Percentiles rank a stretch among this genome's conserved stretches.
These are phyloP conservation scores for Dryadomyces quercus-mongolicae DNA, from an alignment of 2,329 filamentous ascomycete genomes.

Conservation along the genomic window DNA sequence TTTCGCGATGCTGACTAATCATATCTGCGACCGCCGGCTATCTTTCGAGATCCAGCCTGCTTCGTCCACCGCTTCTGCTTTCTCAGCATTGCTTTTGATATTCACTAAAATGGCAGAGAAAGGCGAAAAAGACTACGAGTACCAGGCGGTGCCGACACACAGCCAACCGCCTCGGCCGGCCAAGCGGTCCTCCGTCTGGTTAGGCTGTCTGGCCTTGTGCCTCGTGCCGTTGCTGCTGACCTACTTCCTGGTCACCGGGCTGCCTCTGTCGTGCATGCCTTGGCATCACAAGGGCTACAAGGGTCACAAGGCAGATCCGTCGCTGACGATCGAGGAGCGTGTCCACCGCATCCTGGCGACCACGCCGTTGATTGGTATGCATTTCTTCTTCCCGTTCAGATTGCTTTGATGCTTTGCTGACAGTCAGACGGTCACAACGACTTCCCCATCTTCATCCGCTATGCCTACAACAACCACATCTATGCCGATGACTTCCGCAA, in stretches of 20 bases:
- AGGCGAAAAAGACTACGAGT: neutral
- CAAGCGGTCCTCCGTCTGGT: neutral
- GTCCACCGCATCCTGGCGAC: slow-evolving; percentile 12
- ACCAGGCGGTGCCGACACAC: neutral
- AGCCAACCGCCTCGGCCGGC: neutral
- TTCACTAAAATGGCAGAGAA: no score
- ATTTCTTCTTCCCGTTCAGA: neutral
- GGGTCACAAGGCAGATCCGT: no score
- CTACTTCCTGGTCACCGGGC: neutral
- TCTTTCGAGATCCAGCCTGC: no score
- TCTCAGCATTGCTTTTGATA: no score
- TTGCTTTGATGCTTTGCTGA: neutral
- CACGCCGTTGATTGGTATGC: slow-evolving; percentile 13
- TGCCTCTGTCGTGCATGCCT: neutral
- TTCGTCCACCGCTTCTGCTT: no score
- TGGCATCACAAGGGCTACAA: neutral
- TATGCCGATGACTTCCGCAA: slow-evolving; percentile 61
- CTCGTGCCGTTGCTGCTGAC: neutral
- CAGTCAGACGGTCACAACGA: slow-evolving; percentile 77
- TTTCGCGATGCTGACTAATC: no score
- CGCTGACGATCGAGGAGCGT: slow-evolving; percentile 11
- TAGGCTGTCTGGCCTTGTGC: neutral
- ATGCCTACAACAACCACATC: slow-evolving; percentile 62
- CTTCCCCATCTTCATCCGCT: slow-evolving; percentile 61
- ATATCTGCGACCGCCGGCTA: no score